Conservation (phyloP, 2,329 filamentous ascomycete genomes). For the Neoarthrinium moseri region DNA sequence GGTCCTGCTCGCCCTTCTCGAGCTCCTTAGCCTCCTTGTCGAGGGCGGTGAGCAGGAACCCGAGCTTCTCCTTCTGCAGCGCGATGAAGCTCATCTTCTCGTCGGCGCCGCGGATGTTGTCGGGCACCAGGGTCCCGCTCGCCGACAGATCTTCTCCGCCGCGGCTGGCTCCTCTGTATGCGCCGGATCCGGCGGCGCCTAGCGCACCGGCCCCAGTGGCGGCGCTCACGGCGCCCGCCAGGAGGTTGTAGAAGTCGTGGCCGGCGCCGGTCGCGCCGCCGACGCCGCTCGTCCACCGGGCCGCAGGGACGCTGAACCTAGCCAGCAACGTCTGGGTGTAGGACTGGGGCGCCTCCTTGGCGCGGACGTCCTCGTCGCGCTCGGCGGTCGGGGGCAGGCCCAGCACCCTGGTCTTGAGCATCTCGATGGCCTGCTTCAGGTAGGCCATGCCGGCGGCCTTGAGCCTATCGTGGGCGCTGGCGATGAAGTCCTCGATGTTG, state of each 20-base stretch:
- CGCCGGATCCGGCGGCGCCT: constrained; percentile 29
- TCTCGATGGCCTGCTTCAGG: constrained; percentile 68
- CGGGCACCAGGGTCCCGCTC: constrained; percentile 67
- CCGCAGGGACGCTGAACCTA: constrained; percentile 79
- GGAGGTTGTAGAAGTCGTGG: constrained; percentile 72
- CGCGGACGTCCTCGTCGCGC: constrained; percentile 34
- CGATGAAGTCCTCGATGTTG: constrained; percentile 89
- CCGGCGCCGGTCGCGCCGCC: constrained; percentile 41
- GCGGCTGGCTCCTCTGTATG: constrained; percentile 32
- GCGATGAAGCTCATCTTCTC: constrained; percentile 75
- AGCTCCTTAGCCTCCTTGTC: constrained; percentile 74
- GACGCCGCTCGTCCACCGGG: constrained; percentile 49
- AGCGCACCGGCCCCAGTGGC: constrained; percentile 45
- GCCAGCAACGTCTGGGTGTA: constrained; percentile 84
- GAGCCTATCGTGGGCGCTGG: constrained; percentile 73
- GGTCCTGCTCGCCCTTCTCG: constrained; percentile 33
- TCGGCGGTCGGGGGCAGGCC: constrained; percentile 69
- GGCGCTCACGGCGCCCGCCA: constrained; percentile 71
- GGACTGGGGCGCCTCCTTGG: constrained; percentile 45
- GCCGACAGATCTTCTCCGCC: constrained; percentile 44
- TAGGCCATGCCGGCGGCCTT: constrained; percentile 76
- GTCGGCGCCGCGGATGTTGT: constrained; percentile 59
- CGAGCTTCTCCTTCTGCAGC: constrained; percentile 75
- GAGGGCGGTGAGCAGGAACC: constrained; percentile 71
- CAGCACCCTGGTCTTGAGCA: constrained; percentile 74